phyloP scores from a whole-genome alignment of 2,329 filamentous ascomycete genomes.

The Trichoderma citrinoviride region DNA sequence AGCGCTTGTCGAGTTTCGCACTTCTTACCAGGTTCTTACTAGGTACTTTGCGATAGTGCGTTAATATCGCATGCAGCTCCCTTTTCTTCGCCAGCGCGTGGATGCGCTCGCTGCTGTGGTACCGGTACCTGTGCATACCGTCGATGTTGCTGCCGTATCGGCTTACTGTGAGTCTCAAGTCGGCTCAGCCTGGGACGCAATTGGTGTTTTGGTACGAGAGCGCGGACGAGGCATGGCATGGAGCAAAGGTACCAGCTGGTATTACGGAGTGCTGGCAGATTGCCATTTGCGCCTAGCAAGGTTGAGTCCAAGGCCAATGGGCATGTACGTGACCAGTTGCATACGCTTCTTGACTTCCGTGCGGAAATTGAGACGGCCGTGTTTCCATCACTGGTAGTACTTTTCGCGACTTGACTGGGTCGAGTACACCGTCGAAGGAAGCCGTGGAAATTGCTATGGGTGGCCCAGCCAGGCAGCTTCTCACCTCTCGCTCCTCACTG shows the following conservation, averaged over 20 bases:
- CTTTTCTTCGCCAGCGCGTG: too few species aligned
- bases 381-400: background rate
- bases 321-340: background rate
- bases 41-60: too few species aligned
- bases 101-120: background rate
- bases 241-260: background rate
- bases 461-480: constrained; percentile 6
- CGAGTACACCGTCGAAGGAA: background rate
- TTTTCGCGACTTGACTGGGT: background rate
- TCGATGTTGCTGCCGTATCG: background rate
- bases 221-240: background rate
- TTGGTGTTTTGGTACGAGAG: background rate
- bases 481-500: constrained; percentile 6
- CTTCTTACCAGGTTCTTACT: too few species aligned
- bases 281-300: background rate
- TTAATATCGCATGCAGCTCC: too few species aligned
- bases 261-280: background rate
- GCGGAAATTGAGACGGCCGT: constrained; percentile 4
- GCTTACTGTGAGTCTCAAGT: constrained; percentile 9
- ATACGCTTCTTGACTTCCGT: background rate
- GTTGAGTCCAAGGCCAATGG: background rate
- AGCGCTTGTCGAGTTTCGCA: too few species aligned
- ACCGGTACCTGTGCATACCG: background rate
- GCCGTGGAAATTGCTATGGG: constrained; percentile 3
- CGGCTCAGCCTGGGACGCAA: background rate